Percentiles rank a stretch among this genome's conserved stretches.
phyloP scores from a whole-genome alignment of 2,329 filamentous ascomycete species.

The Hortaea werneckii region DNA sequence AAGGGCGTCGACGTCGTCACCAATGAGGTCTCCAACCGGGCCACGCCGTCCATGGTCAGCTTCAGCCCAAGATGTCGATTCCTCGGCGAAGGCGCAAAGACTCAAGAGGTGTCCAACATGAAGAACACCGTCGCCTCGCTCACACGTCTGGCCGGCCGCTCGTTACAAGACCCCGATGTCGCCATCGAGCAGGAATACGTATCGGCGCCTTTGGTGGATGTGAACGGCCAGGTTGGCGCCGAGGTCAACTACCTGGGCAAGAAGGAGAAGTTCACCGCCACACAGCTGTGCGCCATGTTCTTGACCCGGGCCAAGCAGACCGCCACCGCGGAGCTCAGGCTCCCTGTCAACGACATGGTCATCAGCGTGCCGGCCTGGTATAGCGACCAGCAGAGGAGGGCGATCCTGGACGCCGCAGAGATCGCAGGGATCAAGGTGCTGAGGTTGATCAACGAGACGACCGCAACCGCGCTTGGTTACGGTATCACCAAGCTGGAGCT shows the following conservation, averaged over 20 bases:
- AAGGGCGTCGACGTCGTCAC: slow-evolving; percentile 98
- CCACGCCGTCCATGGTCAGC: slow-evolving; percentile 87
- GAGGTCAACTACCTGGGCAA: slow-evolving; percentile 89
- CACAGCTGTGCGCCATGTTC: slow-evolving; percentile 90
- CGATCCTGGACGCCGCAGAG: slow-evolving; percentile 81
- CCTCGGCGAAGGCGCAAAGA: slow-evolving; percentile 91
- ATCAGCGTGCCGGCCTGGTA: slow-evolving; percentile 96
- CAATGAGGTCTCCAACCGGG: slow-evolving; percentile 98
- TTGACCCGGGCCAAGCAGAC: slow-evolving; percentile 89
- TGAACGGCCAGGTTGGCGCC: slow-evolving; percentile 88
- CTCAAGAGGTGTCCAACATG: slow-evolving; percentile 97
- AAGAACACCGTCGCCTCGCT: slow-evolving; percentile 95
- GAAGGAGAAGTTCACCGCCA: slow-evolving; percentile 91
- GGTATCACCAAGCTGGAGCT: slow-evolving; percentile 97
- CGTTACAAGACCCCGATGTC: slow-evolving; percentile 81
- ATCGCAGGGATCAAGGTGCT: slow-evolving; percentile 89
- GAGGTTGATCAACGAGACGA: slow-evolving; percentile 95
- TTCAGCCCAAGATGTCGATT: slow-evolving; percentile 92
- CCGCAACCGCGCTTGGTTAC: slow-evolving; percentile 87
- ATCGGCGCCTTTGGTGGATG: slow-evolving; percentile 73
- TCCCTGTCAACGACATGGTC: slow-evolving; percentile 86
- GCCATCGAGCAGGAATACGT: slow-evolving; percentile 87
- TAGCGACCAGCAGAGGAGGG: slow-evolving; percentile 84
- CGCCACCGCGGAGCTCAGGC: slow-evolving; percentile 73
- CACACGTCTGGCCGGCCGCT: slow-evolving; percentile 84